phyloP scores from a whole-genome alignment of 257 asterid genomes.

The Salvia miltiorrhiza region DNA sequence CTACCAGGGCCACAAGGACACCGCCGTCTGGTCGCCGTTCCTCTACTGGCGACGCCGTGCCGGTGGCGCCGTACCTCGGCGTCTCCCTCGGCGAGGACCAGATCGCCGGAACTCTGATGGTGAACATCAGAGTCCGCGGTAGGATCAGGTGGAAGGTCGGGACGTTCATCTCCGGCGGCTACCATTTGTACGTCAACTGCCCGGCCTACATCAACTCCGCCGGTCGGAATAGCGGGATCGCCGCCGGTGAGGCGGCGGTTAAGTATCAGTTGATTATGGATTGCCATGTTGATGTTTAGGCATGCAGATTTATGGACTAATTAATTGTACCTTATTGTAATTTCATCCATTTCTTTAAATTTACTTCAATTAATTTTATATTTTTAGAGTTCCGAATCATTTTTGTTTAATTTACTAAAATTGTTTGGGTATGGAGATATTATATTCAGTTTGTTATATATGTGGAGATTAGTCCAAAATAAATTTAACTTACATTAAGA shows the following conservation, averaged over 20 bases:
- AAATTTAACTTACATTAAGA: background rate
- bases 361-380: background rate
- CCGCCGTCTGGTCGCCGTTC: conserved; percentile 58
- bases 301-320: background rate
- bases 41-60: conserved; percentile 41
- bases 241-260: conserved; percentile 35
- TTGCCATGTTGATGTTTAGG: conserved; percentile 48
- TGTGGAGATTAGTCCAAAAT: background rate
- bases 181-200: conserved; percentile 46
- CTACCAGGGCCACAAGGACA: conserved; percentile 57
- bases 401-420: background rate
- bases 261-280: conserved; percentile 51
- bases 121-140: conserved; percentile 44
- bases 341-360: background rate
- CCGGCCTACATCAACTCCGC: conserved; percentile 48
- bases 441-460: background rate
- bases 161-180: conserved; percentile 42
- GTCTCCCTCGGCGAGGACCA: conserved; percentile 36
- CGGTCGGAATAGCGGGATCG: conserved; percentile 22
- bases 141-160: conserved; percentile 59
- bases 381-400: background rate
- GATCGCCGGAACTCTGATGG: conserved; percentile 40
- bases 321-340: background rate
- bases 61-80: conserved; percentile 43
- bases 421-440: background rate